Percentiles rank a stretch among this genome's conserved stretches.
These are phyloP conservation scores for Skeletonema costatum DNA, from an alignment of 108 stramenopile genomes.

Conservation along the genomic window DNA sequence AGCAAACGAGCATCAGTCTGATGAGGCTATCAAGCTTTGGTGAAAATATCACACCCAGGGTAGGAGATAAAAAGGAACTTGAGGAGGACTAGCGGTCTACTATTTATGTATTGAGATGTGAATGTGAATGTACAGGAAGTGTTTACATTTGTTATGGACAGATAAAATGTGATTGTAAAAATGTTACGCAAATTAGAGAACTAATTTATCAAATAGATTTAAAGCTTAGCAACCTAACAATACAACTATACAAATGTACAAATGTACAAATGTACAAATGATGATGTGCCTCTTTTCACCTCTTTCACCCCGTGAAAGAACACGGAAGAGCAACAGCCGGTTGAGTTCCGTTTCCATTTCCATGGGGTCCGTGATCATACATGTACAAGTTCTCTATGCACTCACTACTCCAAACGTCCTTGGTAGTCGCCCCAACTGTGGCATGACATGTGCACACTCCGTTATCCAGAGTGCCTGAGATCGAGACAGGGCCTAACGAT, in stretches of 20 bases:
- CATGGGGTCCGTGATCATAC: neutral
- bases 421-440: neutral
- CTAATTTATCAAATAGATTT: neutral
- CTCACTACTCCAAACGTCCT: neutral
- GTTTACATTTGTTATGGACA: neutral
- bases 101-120: too few species aligned
- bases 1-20: conserved; percentile 24
- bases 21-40: conserved; percentile 22
- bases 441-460: neutral
- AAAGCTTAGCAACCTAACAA: neutral
- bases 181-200: neutral
- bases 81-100: neutral
- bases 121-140: neutral
- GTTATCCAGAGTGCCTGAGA: neutral
- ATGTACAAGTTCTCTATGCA: neutral
- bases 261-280: too few species aligned
- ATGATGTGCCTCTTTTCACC: neutral
- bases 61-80: neutral
- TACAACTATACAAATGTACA: neutral
- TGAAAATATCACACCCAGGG: neutral
- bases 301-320: neutral
- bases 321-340: neutral
- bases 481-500: neutral
- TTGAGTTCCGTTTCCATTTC: neutral
- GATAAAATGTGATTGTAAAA: neutral